Evolutionary conservation across 2,329 filamentous ascomycete species (phyloP), one percentile per base, ranked within the genome.

Genomic region (Pseudogymnoascus sp.): DNA sequence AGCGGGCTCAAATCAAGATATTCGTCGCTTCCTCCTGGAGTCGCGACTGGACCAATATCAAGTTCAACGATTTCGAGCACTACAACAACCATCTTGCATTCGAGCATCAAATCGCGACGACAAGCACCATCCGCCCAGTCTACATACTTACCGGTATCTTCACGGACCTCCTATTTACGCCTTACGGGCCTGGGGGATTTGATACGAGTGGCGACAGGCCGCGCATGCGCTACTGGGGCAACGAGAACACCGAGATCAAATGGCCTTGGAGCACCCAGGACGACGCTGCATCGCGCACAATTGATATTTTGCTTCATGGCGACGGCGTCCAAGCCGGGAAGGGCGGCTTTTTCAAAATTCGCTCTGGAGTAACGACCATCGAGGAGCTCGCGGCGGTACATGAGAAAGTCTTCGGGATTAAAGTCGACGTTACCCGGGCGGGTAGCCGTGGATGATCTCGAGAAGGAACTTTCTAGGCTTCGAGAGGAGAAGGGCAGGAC

Each of bases 1-100:
- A 76, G 65, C 68, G 73, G 5, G 75, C 74, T 2, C 69, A 70
- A 1, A 67, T 76, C 60, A 72, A 68, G 61, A 61, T 67, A 10
- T 76, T 71, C 59, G 62, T 71, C 37, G 73, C 72, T 1, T 62
- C 67, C 2, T 67, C 66, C n/a, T 76, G 74, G 74, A 76, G 69
- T 63, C 63, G 66, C 37, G 73, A 75, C 64, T 75, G 73, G 74
- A 70, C 65, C 0, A 67, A 67, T 10, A 60, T 72, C 34, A 53
- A 65, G 16, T 69, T 75, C 3, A 71, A 73, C 18, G 67, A 72
- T 10, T 65, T 70, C 36, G 72, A 75, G 60, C 64, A 64, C 16
- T 77, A 77, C 65, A 73, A 77, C 64, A 36, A 69, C 1, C 69
- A 70, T 64, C 72, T 74, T 14, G 64, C 70, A 10, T 76, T 77